Conservation (phyloP, 208 protist species). For the Leishmania braziliensis region DNA sequence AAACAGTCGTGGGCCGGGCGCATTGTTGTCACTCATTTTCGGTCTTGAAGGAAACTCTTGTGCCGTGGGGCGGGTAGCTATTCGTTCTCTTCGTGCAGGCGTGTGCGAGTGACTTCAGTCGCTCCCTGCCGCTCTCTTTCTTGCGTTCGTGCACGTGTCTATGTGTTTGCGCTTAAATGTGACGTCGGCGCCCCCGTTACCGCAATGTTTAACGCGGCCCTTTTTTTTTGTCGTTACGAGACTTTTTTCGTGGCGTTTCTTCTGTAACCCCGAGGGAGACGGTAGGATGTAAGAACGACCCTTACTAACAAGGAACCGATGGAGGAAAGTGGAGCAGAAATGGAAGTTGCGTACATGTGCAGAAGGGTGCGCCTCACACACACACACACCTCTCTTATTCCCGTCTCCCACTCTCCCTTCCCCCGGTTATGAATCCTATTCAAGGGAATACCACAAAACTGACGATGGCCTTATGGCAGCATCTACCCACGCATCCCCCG, state of each 20-base stretch:
- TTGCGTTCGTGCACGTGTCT: not conserved
- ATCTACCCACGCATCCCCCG: not conserved
- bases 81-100: not conserved
- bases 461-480: too few species aligned
- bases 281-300: not conserved
- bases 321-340: not conserved
- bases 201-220: not conserved
- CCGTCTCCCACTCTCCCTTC: too few species aligned
- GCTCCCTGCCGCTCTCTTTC: not conserved
- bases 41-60: not conserved
- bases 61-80: not conserved
- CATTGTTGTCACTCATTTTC: not conserved
- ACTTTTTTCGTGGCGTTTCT: not conserved
- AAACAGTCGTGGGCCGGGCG: not conserved
- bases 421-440: not conserved
- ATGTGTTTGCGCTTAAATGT: not conserved
- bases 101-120: not conserved
- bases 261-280: not conserved
- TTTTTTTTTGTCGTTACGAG: not conserved
- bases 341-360: not conserved
- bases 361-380: not conserved
- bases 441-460: not conserved
- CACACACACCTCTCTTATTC: not conserved
- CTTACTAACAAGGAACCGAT: not conserved
- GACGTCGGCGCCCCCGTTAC: not conserved